Evolutionary conservation across 257 asterid genomes (phyloP), one percentile per base, ranked within the genome.

Genomic region (Solanum stenotomum): DNA sequence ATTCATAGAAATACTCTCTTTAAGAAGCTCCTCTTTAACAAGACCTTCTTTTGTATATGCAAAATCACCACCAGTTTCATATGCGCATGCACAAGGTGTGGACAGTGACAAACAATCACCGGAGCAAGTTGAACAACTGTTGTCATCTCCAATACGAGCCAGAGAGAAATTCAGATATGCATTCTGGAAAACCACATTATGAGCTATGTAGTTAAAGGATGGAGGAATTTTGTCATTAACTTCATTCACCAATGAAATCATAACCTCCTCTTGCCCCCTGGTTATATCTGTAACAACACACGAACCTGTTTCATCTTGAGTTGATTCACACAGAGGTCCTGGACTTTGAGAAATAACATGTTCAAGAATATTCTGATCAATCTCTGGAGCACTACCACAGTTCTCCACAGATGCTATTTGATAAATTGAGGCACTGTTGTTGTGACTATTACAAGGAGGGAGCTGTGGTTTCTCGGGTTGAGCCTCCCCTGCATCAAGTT

Each of bases 21-120:
- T 90, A 72, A 97, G 95, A 87, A 97, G 84, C 46, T 94, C 95
- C 88, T 94, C 98, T 91, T 90, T 96, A 59, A 96, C 93, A 86
- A 94, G 95, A 88, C 99, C 99, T 74, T 94, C 98, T 37, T 75
- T 68, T 49, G 98, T 97, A 93, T 97, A 97, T 10, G 95, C 98
- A 93, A 92, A 97, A 89, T 93, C 93, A n/a, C 97, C 96, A 86
- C 96, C 95, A 87, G 93, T 93, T 92, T 94, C 98, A 87, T 88
- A 88, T 12, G 96, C 93, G 86, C 99, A 97, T 11, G 94, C 97
- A 91, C 99, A 97, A 76, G 98, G 97, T 35, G 59, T 63, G 37
- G 95, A 87, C 71, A 88, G 88, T 6, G 93, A 94, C 82, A 97
- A 88, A 89, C 99, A 97, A 90, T 97, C 95, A 86, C 96, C 98